A percentile compares a stretch with the other conserved stretches of the same genome.
These are phyloP conservation scores for Wickerhamomyces queroliae DNA, from an alignment of 805 yeast genomes.

Conservation along the genomic window DNA sequence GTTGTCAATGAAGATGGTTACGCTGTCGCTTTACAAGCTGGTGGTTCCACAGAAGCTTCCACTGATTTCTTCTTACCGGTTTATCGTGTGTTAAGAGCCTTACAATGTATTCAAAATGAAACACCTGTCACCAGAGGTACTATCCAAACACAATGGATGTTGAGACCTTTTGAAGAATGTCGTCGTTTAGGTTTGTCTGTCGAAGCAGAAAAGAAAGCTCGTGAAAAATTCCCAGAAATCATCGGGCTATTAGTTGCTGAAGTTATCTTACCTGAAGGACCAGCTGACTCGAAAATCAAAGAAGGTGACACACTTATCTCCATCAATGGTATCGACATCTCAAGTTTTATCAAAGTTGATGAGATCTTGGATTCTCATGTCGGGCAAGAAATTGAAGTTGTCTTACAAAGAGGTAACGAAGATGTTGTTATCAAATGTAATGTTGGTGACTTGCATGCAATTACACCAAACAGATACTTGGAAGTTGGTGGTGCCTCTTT, in stretches of 20 bases:
- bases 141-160: conserved; percentile 83
- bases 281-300: conserved; percentile 63
- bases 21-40: conserved; percentile 91
- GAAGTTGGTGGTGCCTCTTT: conserved; percentile 85
- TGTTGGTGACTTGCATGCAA: conserved; percentile 73
- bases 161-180: conserved; percentile 88
- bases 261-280: conserved; percentile 78
- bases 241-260: conserved; percentile 84
- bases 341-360: conserved; percentile 76
- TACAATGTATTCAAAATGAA: conserved; percentile 58
- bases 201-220: conserved; percentile 65
- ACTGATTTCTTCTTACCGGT: conserved; percentile 91
- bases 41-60: conserved; percentile 87
- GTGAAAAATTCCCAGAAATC: conserved; percentile 62
- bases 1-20: conserved; percentile 86
- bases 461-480: conserved; percentile 78
- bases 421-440: conserved; percentile 41
- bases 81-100: conserved; percentile 76
- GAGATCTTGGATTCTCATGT: conserved; percentile 71
- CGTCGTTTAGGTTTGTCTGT: conserved; percentile 75
- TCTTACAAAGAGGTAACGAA: conserved; percentile 71
- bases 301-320: conserved; percentile 86
- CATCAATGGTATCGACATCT: conserved; percentile 56
- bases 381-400: conserved; percentile 48
- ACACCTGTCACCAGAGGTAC: conserved; percentile 79